phyloP scores from a whole-genome alignment of 1,284 basidiomycete species.

The Golubevia sp. region DNA sequence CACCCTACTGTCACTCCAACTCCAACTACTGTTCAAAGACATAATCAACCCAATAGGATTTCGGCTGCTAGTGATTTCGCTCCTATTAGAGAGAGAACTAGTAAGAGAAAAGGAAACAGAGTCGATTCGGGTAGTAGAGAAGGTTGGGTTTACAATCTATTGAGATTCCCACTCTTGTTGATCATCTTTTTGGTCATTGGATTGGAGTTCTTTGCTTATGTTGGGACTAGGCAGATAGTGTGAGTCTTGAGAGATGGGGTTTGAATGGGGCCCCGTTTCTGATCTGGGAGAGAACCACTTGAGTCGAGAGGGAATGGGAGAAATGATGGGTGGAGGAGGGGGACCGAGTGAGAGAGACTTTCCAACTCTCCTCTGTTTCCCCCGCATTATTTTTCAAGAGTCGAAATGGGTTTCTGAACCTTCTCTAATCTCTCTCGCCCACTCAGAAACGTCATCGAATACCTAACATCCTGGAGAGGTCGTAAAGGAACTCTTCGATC shows the following conservation, averaged over 20 bases:
- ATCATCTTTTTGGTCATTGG: slow-evolving; percentile 84
- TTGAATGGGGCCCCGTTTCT: too few relatives aligned
- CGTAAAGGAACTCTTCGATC: too few relatives aligned
- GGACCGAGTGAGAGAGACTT: too few relatives aligned
- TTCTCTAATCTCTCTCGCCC: too few relatives aligned
- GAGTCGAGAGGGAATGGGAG: too few relatives aligned
- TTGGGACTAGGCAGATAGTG: slow-evolving; percentile 88
- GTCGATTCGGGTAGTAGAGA: slow-evolving; percentile 44
- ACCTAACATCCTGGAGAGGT: slow-evolving; percentile 4
- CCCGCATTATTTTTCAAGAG: too few relatives aligned
- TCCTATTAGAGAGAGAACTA: slow-evolving; percentile 45
- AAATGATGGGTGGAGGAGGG: too few relatives aligned
- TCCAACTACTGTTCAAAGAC: background rate
- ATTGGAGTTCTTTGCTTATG: slow-evolving; percentile 80
- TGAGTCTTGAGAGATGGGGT: slow-evolving; percentile 63
- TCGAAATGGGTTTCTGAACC: too few relatives aligned
- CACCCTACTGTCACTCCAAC: background rate
- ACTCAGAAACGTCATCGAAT: slow-evolving; percentile 42
- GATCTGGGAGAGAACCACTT: too few relatives aligned
- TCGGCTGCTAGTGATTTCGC: slow-evolving; percentile 55
- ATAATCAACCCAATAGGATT: too few relatives aligned
- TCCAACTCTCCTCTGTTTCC: too few relatives aligned
- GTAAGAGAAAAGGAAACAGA: slow-evolving; percentile 10
- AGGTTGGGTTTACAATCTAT: slow-evolving; percentile 41
- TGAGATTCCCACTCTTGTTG: slow-evolving; percentile 63